Evolutionary conservation across 345 rosid genomes (phyloP).

Genomic region (Litchi chinensis): DNA sequence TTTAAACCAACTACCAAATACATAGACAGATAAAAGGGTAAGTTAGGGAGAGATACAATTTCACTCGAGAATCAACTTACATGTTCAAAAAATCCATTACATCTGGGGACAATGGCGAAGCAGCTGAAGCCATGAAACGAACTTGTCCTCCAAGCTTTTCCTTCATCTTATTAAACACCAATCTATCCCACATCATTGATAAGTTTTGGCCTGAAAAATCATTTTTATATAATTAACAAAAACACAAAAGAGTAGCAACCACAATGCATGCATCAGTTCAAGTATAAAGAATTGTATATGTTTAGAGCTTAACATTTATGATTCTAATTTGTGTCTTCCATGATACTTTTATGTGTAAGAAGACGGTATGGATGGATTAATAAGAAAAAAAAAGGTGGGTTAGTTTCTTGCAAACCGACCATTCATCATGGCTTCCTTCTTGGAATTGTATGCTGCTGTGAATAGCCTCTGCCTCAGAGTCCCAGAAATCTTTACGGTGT

Average conservation of each 20-base stretch:
- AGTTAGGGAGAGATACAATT: background rate
- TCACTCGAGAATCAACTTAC: conserved; percentile 48
- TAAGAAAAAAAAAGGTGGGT: background rate
- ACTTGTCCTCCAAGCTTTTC: conserved; percentile 88
- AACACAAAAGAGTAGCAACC: too few relatives aligned
- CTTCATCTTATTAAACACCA: conserved; percentile 80
- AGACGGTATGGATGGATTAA: background rate
- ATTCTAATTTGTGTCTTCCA: conserved; percentile 1
- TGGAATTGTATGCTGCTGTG: conserved; percentile 75
- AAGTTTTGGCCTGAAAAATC: conserved; percentile 57
- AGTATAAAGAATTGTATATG: too few relatives aligned
- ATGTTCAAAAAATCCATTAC: conserved; percentile 81
- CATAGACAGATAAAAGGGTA: background rate
- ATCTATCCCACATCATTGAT: conserved; percentile 79
- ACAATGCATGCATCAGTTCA: too few relatives aligned
- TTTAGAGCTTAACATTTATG: background rate
- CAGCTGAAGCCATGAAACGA: conserved; percentile 75
- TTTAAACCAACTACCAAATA: conserved; percentile 78
- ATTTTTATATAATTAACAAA: conserved; percentile 19
- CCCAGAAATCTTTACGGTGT: conserved; percentile 76
- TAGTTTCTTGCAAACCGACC: background rate
- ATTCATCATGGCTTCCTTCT: conserved; percentile 58
- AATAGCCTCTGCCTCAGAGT: conserved; percentile 68
- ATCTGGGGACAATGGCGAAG: conserved; percentile 90
- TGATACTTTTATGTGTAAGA: conserved; percentile 15